A percentile compares a stretch with the other conserved stretches of the same genome.
These are phyloP conservation scores for Dioszegia aurantiaca DNA, from an alignment of 768 basidiomycete genomes.

Conservation along the genomic window DNA sequence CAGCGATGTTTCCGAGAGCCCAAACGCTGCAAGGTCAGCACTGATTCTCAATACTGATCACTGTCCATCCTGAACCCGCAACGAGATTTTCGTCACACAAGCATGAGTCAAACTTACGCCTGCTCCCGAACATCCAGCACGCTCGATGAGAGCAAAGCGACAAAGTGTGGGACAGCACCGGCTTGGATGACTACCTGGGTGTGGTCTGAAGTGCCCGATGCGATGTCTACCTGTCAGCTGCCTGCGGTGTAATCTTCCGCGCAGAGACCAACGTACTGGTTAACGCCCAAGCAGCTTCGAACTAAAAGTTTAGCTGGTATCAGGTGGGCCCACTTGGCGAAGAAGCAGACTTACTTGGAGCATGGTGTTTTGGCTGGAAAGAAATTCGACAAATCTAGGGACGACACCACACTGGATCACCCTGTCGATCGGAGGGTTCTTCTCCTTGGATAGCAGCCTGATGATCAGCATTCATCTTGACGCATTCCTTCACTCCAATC, in stretches of 20 bases:
- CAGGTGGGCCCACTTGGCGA: background rate
- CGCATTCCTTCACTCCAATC: background rate
- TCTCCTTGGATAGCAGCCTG: constrained; percentile 89
- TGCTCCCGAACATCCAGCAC: constrained; percentile 97
- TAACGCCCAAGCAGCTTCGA: constrained; percentile 96
- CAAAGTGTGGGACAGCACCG: constrained; percentile 93
- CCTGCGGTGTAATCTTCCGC: too few relatives aligned
- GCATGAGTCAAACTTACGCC: constrained; percentile 61
- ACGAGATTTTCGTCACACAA: too few relatives aligned
- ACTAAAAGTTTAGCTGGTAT: constrained; percentile 64
- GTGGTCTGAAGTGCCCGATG: constrained; percentile 95
- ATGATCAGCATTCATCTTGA: background rate
- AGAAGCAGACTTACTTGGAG: constrained; percentile 53
- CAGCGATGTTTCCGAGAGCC: constrained; percentile 98
- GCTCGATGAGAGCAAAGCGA: constrained; percentile 87
- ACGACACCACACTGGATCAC: constrained; percentile 95
- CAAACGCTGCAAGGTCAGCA: constrained; percentile 62
- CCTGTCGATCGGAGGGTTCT: constrained; percentile 97
- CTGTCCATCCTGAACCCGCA: background rate
- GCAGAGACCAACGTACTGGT: constrained; percentile 69
- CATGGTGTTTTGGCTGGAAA: constrained; percentile 59
- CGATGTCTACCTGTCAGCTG: constrained; percentile 61
- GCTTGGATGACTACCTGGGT: constrained; percentile 96
- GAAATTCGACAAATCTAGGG: constrained; percentile 92
- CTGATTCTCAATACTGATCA: background rate